Base-by-base conservation (phyloP, 2,329 filamentous ascomycete genomes). In the Colletotrichum limetticola region DNA sequence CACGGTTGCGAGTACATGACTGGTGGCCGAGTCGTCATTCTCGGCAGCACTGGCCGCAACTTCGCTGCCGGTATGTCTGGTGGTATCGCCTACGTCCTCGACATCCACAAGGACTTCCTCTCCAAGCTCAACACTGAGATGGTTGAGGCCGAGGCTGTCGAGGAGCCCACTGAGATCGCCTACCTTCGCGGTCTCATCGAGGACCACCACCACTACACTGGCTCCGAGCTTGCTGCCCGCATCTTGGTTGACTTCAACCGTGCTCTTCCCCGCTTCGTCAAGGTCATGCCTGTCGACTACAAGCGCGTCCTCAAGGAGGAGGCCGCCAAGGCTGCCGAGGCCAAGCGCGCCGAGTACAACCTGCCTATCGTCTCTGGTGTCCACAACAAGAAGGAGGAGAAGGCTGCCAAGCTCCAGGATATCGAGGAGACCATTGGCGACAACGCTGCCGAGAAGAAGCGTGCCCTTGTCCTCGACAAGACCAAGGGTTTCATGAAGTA, bases 1-100 rank as follows among this genome's bases (percentile, higher is more conserved):
- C 96, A 98, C 82, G 94, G 95, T 75, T 98, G 95, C 81, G 96
- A 98, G 88, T 98, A 98, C 90, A 98, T 98, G 96, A 98, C 96
- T 79, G 96, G 96, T 82, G 96, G 96, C 81, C 94, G 95, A 80
- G 89, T 98, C 63, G 86, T 98, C 76, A 90, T 97, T 79, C 89
- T 98, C 60, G 96, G 96, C 71, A 91, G 90, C 79, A 98, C 95
- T 80, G 96, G 96, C 58, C 95, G 96, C 78, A 98, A 98, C 88
- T 98, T 98, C 80, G 96, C 95, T 78, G 96, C 96, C 74, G 96
- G 96, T 88, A 98, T 98, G 96, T 98, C 95, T 79, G 96, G 96
- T 80, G 96, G 96, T 88, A 98, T 98, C 79, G 95, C 95, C 22
- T 98, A 98, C 79, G 91, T 98, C 66, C 90, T 98, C 35, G 96